Evolutionary conservation across 345 rosid species (phyloP).

Genomic region (Microcos paniculata): DNA sequence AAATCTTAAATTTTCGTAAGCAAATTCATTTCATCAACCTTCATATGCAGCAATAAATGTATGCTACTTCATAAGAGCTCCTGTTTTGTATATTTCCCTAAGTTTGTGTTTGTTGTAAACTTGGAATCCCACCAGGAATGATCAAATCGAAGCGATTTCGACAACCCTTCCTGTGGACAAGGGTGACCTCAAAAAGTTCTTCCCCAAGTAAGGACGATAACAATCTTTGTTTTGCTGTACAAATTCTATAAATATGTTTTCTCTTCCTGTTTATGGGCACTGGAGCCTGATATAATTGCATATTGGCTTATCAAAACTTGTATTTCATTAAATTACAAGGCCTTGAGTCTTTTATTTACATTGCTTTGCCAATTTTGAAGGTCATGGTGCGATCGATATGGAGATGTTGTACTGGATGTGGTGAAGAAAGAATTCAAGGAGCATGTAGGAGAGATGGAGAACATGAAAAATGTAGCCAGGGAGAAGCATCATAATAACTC

Average conservation of each 20-base stretch:
- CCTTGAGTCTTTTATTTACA: background rate
- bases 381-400: slow-evolving; percentile 68
- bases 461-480: slow-evolving; percentile 41
- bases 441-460: slow-evolving; percentile 70
- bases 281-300: background rate
- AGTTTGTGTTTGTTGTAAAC: slow-evolving; percentile 3
- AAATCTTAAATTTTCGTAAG: slow-evolving; percentile 65
- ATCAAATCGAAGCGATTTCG: slow-evolving; percentile 77
- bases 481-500: slow-evolving; percentile 43
- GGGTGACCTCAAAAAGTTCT: slow-evolving; percentile 60
- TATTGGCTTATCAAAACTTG: background rate
- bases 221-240: background rate
- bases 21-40: background rate
- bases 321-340: no score
- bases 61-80: background rate
- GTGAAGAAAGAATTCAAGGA: slow-evolving; percentile 81
- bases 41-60: background rate
- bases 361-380: slow-evolving; percentile 20
- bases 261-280: background rate
- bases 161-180: slow-evolving; percentile 77
- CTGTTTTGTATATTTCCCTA: background rate
- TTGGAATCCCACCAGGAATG: slow-evolving; percentile 42
- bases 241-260: background rate
- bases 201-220: slow-evolving; percentile 56
- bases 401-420: slow-evolving; percentile 66